Conservation (phyloP, 1,284 basidiomycete genomes). For the Moesziomyces parantarcticus region DNA sequence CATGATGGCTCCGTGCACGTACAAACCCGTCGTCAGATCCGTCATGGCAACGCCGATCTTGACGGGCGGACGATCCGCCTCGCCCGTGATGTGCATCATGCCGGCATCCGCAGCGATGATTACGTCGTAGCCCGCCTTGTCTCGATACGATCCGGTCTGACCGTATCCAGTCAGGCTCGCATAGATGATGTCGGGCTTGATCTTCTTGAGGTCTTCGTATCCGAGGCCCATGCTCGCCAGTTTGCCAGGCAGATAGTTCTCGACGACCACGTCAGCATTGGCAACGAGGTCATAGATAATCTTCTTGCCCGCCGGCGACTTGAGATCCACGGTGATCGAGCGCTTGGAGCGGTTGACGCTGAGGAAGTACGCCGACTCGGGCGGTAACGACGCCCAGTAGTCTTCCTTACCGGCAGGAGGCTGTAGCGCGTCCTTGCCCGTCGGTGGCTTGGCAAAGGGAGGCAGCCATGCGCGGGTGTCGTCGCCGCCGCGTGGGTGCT, state of each 20-base stretch:
- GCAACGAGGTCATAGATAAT: conserved; percentile 80
- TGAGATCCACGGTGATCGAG: conserved; percentile 84
- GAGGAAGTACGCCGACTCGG: conserved; percentile 93
- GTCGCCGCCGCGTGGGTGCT: conserved; percentile 75
- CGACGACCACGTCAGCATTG: conserved; percentile 80
- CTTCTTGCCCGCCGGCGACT: conserved; percentile 79
- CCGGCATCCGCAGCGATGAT: conserved; percentile 64
- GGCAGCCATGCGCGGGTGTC: conserved; percentile 77
- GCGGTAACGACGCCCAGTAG: conserved; percentile 73
- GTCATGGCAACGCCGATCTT: conserved; percentile 83
- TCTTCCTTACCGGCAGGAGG: conserved; percentile 72
- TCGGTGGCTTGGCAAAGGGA: conserved; percentile 44
- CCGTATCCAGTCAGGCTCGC: conserved; percentile 93
- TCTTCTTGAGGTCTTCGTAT: conserved; percentile 81
- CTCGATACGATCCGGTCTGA: conserved; percentile 87
- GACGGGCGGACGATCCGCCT: conserved; percentile 84
- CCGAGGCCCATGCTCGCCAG: conserved; percentile 85
- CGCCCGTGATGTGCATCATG: conserved; percentile 76
- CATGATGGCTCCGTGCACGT: conserved; percentile 91
- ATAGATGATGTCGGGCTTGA: conserved; percentile 87
- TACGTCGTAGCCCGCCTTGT: conserved; percentile 72
- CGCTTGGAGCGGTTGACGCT: conserved; percentile 90
- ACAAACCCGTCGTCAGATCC: conserved; percentile 91
- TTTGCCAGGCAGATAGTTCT: conserved; percentile 73
- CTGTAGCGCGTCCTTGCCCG: conserved; percentile 35